These are phyloP conservation scores for Picea sitchensis DNA, from an alignment of 75 land plant genomes.

Conservation along the genomic window DNA sequence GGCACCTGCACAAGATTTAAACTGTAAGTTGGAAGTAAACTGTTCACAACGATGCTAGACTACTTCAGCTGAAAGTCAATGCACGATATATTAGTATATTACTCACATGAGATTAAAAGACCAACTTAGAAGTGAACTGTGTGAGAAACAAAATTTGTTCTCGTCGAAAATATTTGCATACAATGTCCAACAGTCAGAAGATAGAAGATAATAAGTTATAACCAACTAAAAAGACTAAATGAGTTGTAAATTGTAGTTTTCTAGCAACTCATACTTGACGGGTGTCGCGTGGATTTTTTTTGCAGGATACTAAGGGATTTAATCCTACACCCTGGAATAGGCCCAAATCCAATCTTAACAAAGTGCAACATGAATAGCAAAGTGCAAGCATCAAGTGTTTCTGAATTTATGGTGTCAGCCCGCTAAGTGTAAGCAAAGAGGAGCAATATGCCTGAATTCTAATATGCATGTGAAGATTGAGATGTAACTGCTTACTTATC, in stretches of 20 bases:
- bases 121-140: neutral
- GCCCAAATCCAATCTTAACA: neutral
- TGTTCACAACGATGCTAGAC: neutral
- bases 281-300: neutral
- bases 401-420: neutral
- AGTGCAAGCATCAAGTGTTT: neutral
- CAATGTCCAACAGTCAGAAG: neutral
- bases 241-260: neutral
- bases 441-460: neutral
- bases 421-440: neutral
- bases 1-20: slow-evolving; percentile 2
- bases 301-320: neutral
- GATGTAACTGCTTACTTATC: neutral
- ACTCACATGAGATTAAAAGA: neutral
- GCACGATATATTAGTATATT: neutral
- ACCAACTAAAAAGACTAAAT: neutral
- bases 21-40: neutral
- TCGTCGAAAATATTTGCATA: neutral
- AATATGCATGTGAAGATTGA: neutral
- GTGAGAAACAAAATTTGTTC: neutral
- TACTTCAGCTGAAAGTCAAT: neutral
- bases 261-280: neutral
- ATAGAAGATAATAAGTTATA: neutral
- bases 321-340: neutral
- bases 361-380: neutral